A percentile compares a stretch with the other conserved stretches of the same genome.
Conservation (phyloP, 495 filamentous ascomycete species). For the Bryoglossum gracile region DNA sequence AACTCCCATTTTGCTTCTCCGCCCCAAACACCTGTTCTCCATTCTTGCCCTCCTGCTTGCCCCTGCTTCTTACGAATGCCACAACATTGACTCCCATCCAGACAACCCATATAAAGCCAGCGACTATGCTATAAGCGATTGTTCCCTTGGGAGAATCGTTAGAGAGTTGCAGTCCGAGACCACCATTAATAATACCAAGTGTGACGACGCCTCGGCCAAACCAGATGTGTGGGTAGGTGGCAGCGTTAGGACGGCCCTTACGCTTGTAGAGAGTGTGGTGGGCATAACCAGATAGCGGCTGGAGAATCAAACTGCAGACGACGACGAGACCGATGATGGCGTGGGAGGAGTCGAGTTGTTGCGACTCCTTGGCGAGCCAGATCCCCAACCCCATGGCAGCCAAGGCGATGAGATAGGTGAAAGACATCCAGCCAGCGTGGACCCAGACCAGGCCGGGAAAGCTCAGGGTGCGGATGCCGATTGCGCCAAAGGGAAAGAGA, state of each 20-base stretch:
- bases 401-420: conserved; percentile 49
- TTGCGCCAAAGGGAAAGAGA: conserved; percentile 50
- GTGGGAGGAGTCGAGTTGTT: conserved; percentile 28
- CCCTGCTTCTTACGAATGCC: conserved; percentile 3
- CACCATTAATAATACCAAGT: conserved; percentile 63
- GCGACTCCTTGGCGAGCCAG: conserved; percentile 31
- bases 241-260: conserved; percentile 38
- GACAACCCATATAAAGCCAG: conserved; percentile 36
- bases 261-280: conserved; percentile 55
- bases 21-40: background rate
- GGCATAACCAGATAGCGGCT: conserved; percentile 54
- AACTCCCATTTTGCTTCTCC: background rate
- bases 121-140: conserved; percentile 53
- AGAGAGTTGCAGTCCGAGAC: conserved; percentile 53
- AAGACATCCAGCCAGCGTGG: conserved; percentile 52
- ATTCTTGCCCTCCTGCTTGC: background rate
- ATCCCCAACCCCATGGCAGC: conserved; percentile 58
- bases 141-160: conserved; percentile 22
- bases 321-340: conserved; percentile 52
- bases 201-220: conserved; percentile 54
- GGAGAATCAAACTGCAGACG: conserved; percentile 45
- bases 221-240: conserved; percentile 61
- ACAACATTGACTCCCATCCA: conserved; percentile 20
- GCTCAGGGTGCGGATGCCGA: conserved; percentile 40
- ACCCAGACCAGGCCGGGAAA: conserved; percentile 42